Conservation (phyloP, 108 stramenopile species). For the Discostella stelligeroides region DNA sequence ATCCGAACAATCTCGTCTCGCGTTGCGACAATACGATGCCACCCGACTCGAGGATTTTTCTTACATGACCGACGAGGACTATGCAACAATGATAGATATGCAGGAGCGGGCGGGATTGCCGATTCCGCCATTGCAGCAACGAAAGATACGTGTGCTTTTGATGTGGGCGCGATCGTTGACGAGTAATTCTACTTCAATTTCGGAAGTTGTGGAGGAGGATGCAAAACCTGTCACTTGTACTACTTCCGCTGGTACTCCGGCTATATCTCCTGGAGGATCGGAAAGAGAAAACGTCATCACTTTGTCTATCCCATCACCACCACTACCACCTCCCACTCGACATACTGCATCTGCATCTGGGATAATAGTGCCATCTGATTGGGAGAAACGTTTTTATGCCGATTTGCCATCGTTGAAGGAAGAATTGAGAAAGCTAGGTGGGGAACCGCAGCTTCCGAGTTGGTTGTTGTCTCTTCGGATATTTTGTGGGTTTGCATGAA, state of each 20-base stretch:
- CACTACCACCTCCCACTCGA: no score
- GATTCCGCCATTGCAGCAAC: constrained; percentile 1
- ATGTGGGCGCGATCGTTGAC: constrained; percentile 1
- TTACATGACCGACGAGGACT: neutral
- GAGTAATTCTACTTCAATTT: neutral
- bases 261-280: neutral
- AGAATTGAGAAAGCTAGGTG: neutral
- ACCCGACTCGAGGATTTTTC: constrained; percentile 2
- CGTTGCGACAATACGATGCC: neutral
- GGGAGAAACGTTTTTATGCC: constrained; percentile 7
- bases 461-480: no score
- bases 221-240: neutral
- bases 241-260: neutral
- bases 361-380: neutral
- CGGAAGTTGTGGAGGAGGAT: neutral
- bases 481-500: no score
- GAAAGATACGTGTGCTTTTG: neutral
- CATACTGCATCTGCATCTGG: neutral
- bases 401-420: neutral
- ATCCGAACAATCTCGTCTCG: neutral
- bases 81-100: neutral
- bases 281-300: neutral
- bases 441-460: neutral
- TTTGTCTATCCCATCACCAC: no score
- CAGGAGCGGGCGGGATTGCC: neutral